These are phyloP conservation scores for Plectosphaerella sp. DNA, from an alignment of 2,329 filamentous ascomycete genomes.

Conservation along the genomic window DNA sequence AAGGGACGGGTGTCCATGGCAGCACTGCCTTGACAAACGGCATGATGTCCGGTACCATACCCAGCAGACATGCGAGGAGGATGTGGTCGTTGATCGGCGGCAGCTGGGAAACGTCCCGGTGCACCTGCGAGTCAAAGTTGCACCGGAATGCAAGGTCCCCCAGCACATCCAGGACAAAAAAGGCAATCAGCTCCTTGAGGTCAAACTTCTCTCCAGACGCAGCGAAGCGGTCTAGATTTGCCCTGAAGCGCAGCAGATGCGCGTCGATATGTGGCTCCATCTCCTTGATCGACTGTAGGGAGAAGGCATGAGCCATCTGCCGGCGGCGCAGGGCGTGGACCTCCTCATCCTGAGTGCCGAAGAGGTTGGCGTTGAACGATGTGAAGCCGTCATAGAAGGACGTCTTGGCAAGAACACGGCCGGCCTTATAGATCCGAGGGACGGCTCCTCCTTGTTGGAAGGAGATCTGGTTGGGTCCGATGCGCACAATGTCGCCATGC, in stretches of 20 bases:
- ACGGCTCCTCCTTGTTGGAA: background rate
- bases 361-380: background rate
- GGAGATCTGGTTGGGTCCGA: background rate
- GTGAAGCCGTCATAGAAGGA: background rate
- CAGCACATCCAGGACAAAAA: background rate
- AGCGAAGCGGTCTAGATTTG: background rate
- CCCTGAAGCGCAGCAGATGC: background rate
- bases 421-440: background rate
- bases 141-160: background rate
- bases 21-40: background rate
- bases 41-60: background rate
- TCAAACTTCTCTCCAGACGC: background rate
- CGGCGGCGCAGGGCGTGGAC: background rate
- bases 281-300: conserved; percentile 1
- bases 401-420: background rate
- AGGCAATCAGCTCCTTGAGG: background rate
- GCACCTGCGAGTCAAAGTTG: background rate
- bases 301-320: background rate
- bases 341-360: background rate
- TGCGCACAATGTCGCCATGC: background rate
- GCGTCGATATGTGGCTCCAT: conserved; percentile 1
- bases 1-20: background rate
- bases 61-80: background rate
- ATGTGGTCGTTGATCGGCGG: background rate
- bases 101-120: background rate